Evolutionary conservation across 345 rosid genomes (phyloP).

Genomic region (Hypericum perforatum): DNA sequence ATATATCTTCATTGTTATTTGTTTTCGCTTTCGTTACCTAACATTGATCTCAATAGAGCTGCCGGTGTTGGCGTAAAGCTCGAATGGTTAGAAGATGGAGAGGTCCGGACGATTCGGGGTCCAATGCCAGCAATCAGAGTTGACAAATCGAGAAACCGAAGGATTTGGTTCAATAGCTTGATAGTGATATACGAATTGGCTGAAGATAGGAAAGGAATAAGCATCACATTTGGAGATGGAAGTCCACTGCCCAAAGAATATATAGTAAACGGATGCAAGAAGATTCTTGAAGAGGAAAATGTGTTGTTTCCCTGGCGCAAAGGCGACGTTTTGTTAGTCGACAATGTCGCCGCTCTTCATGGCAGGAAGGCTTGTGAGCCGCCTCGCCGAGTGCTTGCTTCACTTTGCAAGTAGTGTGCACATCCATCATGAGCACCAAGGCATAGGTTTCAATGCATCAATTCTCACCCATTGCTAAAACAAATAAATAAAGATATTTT

Average conservation of each 20-base stretch:
- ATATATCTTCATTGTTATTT: too few species aligned
- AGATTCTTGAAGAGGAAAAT: constrained; percentile 68
- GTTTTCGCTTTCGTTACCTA: too few species aligned
- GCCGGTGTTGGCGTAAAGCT: constrained; percentile 63
- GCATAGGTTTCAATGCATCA: too few species aligned
- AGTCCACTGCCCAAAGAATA: constrained; percentile 44
- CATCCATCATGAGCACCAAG: too few species aligned
- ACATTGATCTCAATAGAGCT: constrained; percentile 35
- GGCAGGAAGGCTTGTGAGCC: constrained; percentile 54
- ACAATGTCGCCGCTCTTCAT: constrained; percentile 83
- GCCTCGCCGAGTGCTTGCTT: constrained; percentile 78
- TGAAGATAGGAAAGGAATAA: constrained; percentile 72
- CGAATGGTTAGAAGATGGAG: constrained; percentile 72
- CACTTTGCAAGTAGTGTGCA: constrained; percentile 54
- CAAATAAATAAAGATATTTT: too few species aligned
- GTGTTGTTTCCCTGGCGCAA: constrained; percentile 75
- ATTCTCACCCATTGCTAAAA: too few species aligned
- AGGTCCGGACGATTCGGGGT: constrained; percentile 55
- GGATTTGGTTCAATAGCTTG: constrained; percentile 90
- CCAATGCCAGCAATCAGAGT: constrained; percentile 71
- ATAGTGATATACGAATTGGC: constrained; percentile 71
- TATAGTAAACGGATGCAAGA: constrained; percentile 46
- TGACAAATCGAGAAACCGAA: constrained; percentile 52
- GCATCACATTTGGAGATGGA: constrained; percentile 73
- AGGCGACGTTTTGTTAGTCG: constrained; percentile 67